A percentile compares a stretch with the other conserved stretches of the same genome.
Conservation (phyloP, 2,329 filamentous ascomycete species). For the Monosporascus sp. region DNA sequence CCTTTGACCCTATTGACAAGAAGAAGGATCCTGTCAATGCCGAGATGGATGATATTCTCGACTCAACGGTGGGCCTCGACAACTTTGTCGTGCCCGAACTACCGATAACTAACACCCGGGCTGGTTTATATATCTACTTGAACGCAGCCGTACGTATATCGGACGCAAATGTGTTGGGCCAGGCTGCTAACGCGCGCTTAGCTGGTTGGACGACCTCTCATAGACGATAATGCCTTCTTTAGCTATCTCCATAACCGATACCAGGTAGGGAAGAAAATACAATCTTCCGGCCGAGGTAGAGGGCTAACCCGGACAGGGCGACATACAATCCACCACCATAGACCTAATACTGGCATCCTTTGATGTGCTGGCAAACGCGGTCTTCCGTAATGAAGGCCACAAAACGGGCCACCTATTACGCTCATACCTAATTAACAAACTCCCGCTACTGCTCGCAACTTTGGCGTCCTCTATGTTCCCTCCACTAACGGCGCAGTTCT, state of each 20-base stretch:
- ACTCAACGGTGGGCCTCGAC: slow-evolving; percentile 52
- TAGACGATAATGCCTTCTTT: slow-evolving; percentile 75
- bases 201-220: slow-evolving; percentile 75
- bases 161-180: background rate
- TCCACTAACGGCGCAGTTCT: slow-evolving; percentile 67
- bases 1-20: slow-evolving; percentile 50
- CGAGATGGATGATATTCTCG: slow-evolving; percentile 53
- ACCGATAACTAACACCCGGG: slow-evolving; percentile 68
- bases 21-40: slow-evolving; percentile 44
- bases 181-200: slow-evolving; percentile 34
- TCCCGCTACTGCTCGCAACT: slow-evolving; percentile 49
- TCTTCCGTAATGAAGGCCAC: slow-evolving; percentile 58
- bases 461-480: slow-evolving; percentile 62
- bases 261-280: slow-evolving; percentile 46
- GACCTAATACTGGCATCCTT: slow-evolving; percentile 87
- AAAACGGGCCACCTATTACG: slow-evolving; percentile 67
- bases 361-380: slow-evolving; percentile 81
- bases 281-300: background rate
- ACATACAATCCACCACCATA: slow-evolving; percentile 70
- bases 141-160: slow-evolving; percentile 64
- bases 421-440: slow-evolving; percentile 75
- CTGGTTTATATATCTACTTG: slow-evolving; percentile 79
- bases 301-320: slow-evolving; percentile 49
- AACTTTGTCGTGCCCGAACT: slow-evolving; percentile 56
- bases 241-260: slow-evolving; percentile 82